Evolutionary conservation across 441 rosid species (phyloP), one percentile per base, ranked within the genome.

Genomic region (Rhodomyrtus psidioides): DNA sequence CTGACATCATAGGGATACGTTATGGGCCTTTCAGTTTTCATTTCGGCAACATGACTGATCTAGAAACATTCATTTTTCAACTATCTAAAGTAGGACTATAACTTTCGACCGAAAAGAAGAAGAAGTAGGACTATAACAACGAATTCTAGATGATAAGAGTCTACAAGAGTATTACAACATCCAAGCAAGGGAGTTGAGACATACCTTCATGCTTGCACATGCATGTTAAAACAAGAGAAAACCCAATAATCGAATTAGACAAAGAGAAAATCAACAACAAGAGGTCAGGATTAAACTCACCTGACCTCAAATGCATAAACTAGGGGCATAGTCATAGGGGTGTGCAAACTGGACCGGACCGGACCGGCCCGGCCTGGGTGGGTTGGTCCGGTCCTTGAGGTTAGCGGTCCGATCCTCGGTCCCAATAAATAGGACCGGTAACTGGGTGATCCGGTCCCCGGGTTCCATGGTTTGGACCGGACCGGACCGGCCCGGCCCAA

Each of bases 1-100:
- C 2, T 0, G 12, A 12, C 24, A 62, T 0, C 5, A 14, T 55
- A 23, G 28, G 16, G 0, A 59, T 9, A 27, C 27, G 15, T 27
- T 4, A 4, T 60, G 15, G 30, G 70, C 70, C 3, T 60, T 60
- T 17, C 19, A 0, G 6, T 59, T 14, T 0, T 27, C 19, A 27
- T 27, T 59, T 27, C 34, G n/a, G 7, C 34, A 59, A 17, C 28
- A 59, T 17, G 70, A 59, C 1, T 34, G 12, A 34, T 0, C 44
- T 28, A 30, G 34, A 17, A 62, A 16, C 44, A 62, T 30, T 10
- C 75, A 30, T 60, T 27, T 57, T 57, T 54, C 42, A 4, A 16
- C 23, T 3, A 15, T 28, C 15, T 60, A 3, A 51, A 51, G 53
- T 3, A 51, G 15, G 53, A 12, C 53, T 12, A 51, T 51, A 42